These are phyloP conservation scores for Xylaria sp. DNA, from an alignment of 2,329 filamentous ascomycete genomes.

Conservation along the genomic window DNA sequence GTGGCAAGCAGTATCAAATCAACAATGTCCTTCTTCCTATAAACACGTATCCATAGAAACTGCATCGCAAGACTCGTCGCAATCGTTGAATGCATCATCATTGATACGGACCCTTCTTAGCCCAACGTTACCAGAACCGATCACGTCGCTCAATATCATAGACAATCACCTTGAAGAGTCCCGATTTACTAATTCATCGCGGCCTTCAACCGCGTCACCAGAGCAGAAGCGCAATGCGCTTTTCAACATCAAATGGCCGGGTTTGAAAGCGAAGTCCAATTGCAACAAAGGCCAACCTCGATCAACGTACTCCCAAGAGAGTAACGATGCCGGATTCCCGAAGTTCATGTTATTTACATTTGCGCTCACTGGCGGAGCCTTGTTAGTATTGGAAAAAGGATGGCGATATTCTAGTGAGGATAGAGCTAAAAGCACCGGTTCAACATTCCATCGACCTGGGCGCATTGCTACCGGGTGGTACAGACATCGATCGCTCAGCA, in stretches of 20 bases:
- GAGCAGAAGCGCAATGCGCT: slow-evolving; percentile 20
- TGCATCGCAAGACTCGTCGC: slow-evolving; percentile 1
- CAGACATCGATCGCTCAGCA: slow-evolving; percentile 6
- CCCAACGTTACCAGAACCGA: slow-evolving; percentile 20
- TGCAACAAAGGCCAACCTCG: slow-evolving; percentile 2
- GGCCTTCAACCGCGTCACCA: not conserved
- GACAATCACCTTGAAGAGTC: slow-evolving; percentile 14
- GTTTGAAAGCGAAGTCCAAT: slow-evolving; percentile 8
- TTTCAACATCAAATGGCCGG: slow-evolving; percentile 19
- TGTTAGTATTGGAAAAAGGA: slow-evolving; percentile 20
- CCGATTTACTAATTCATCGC: slow-evolving; percentile 6
- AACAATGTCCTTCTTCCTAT: not conserved
- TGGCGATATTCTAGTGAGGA: not conserved
- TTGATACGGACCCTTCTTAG: slow-evolving; percentile 16
- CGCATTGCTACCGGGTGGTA: not conserved
- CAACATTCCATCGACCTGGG: not conserved
- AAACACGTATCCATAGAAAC: slow-evolving; percentile 1
- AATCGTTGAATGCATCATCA: slow-evolving; percentile 11
- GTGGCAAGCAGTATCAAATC: slow-evolving; percentile 5
- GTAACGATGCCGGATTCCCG: not conserved
- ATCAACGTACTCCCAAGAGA: slow-evolving; percentile 19
- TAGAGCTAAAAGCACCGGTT: not conserved
- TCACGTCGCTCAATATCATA: slow-evolving; percentile 13
- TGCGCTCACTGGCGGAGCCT: slow-evolving; percentile 14
- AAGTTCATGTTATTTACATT: slow-evolving; percentile 20